Evolutionary conservation across 2,329 filamentous ascomycete species (phyloP), one percentile per base, ranked within the genome.

Genomic region (Fusarium pseudograminearum): DNA sequence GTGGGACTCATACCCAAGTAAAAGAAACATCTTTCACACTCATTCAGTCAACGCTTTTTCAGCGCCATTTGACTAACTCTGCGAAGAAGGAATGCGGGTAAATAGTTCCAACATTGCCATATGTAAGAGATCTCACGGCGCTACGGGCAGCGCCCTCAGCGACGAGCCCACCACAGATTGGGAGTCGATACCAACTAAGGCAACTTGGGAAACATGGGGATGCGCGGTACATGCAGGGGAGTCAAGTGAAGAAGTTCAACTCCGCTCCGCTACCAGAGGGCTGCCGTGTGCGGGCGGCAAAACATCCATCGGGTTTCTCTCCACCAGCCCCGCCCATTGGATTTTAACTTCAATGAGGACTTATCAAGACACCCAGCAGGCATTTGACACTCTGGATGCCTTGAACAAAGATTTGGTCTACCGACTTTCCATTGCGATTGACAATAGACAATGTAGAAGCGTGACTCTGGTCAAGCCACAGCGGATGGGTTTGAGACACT

Each of bases 131-230:
- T 48, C 61, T 64, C 42, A 50, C 52, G 40, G 54, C 57, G 57
- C 65, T 56, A 62, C 46, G 67, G 68, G 72, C 72, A 71, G 72
- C 72, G 70, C 72, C 72, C 70, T 74, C 68, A 74, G 64, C 64
- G 41, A 69, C 51, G 61, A 72, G 69, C 52, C 56, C 57, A 65
- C 59, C 56, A 31, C 57, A 65, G 63, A 48, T 57, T 65, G 52
- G 47, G 54, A 45, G 63, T 54, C 57, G 57, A 70, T 53, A 58
- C 61, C 52, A 63, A 50, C 59, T 66, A 53, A 64, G 41, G 60
- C 45, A 51, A 42, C 55, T 57, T 36, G 45, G 52, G 44, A 69
- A 69, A 58, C 48, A 65, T 48, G 62, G 61, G 55, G 42, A 65
- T 47, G 34, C 30, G 31, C 30, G 53, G 47, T 45, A 40, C 51